phyloP scores from a whole-genome alignment of 345 rosid species.

The Salix arbutifolia region DNA sequence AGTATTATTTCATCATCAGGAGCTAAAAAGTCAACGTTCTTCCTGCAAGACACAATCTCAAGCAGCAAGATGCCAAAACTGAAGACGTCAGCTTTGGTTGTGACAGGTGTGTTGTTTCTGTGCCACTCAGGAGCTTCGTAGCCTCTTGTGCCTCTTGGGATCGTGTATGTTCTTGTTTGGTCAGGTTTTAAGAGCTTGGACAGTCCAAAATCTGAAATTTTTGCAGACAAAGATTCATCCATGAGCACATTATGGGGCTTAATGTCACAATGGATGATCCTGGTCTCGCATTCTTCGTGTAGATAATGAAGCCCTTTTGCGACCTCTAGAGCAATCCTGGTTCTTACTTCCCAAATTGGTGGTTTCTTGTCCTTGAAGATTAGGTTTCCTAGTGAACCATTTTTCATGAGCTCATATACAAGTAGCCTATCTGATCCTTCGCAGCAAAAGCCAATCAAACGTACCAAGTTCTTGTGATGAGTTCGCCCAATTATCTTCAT shows the following conservation, averaged over 20 bases:
- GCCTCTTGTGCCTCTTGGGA: conserved; percentile 3
- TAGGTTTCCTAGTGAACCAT: not conserved
- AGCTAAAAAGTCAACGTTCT: not conserved
- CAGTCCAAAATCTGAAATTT: conserved; percentile 9
- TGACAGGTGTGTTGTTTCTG: not conserved
- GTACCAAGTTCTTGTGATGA: not conserved
- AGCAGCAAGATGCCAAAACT: conserved; percentile 21
- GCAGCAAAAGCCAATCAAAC: not conserved
- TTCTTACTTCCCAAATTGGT: not conserved
- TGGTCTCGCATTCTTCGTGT: conserved; percentile 10
- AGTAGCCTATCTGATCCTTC: not conserved
- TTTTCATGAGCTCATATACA: not conserved
- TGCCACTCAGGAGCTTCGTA: conserved; percentile 11
- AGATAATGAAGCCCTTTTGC: conserved; percentile 8
- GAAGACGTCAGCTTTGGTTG: conserved; percentile 16
- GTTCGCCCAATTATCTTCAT: not conserved
- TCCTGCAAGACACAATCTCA: conserved; percentile 5
- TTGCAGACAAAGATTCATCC: not conserved
- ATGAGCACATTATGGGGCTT: conserved; percentile 10
- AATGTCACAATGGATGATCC: conserved; percentile 17
- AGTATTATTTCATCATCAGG: not conserved
- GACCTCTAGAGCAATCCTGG: not conserved
- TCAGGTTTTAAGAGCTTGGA: conserved; percentile 11
- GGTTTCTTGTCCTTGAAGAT: not conserved
- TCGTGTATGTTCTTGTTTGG: conserved; percentile 12